Base-by-base conservation (phyloP, 108 stramenopile genomes). In the Aurantiochytrium sp. region DNA sequence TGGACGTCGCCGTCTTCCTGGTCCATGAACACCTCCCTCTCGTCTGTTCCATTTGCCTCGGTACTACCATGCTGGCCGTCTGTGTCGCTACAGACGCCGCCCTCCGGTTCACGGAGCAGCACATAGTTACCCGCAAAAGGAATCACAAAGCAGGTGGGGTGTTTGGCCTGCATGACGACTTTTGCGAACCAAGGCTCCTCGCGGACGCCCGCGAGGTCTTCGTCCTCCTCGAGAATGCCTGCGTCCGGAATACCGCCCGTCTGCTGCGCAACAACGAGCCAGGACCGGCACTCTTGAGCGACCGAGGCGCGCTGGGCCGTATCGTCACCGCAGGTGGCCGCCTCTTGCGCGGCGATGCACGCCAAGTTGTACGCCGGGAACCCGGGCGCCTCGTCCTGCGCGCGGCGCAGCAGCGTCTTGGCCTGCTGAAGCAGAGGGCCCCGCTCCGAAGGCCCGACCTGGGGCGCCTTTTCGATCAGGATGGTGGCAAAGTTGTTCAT, bases 331-430 rank as follows among this genome's bases (percentile, higher is more conserved):
- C n/a, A 6, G 45, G 10, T 41, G 12, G 42, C 73, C n/a, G 17
- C 39, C 30, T 81, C 42, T 3, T 48, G 45, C 0, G 73, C 39
- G 6, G 45, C 73, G 27, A 81, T 81, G 3, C 73, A 81, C 36
- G 73, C 73, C 39, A 81, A 30, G 39, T 81, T 81, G 73, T 81
- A 81, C n/a, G 73, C 73, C 12, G 73, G 73, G 24, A 81, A 81
- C 2, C 73, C 73, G 19, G 73, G 73, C 12, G 73, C 73, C 42
- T 48, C 45, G 39, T 81, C 45, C 73, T 81, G 73, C 12, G 73
- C 73, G 6, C 73, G 21, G 12, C 39, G 42, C 27, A 81, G 39
- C 0, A 81, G 73, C 1, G 1, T 12, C 39, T 48, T 41, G 73
- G 73, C 73, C 73, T 81, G 73, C 24, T 41, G 19, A 1, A 81